Percentiles rank a stretch among this genome's conserved stretches.
These are phyloP conservation scores for Raphanus hybrid DNA, from an alignment of 441 rosid species.

Conservation along the genomic window DNA sequence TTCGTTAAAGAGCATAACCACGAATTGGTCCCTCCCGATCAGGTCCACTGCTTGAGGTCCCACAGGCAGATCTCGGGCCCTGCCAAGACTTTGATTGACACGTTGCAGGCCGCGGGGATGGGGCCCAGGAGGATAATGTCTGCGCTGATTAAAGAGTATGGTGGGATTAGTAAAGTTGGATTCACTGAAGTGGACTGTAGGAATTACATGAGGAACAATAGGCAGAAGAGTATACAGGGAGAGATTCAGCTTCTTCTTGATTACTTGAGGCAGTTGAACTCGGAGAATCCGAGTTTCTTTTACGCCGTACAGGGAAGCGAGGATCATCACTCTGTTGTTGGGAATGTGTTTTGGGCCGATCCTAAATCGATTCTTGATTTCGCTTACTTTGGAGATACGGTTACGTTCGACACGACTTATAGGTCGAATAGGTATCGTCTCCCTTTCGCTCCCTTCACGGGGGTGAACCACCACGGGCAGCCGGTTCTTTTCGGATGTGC, in stretches of 20 bases:
- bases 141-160: slow-evolving; percentile 87
- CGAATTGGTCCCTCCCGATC: slow-evolving; percentile 79
- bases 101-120: slow-evolving; percentile 80
- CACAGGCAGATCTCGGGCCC: slow-evolving; percentile 92
- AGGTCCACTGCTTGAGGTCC: slow-evolving; percentile 86
- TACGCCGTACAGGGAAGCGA: slow-evolving; percentile 80
- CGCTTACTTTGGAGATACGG: slow-evolving; percentile 81
- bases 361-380: slow-evolving; percentile 72
- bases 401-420: slow-evolving; percentile 86
- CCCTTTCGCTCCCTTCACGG: slow-evolving; percentile 94
- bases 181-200: slow-evolving; percentile 96
- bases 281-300: slow-evolving; percentile 73
- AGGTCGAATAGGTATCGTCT: slow-evolving; percentile 80
- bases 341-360: slow-evolving; percentile 96
- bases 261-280: slow-evolving; percentile 83
- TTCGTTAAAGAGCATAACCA: slow-evolving; percentile 85
- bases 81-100: slow-evolving; percentile 80
- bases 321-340: slow-evolving; percentile 54
- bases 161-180: slow-evolving; percentile 94
- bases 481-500: slow-evolving; percentile 93
- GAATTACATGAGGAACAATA: slow-evolving; percentile 87
- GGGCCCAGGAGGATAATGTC: slow-evolving; percentile 92
- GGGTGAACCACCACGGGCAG: slow-evolving; percentile 95
- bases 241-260: slow-evolving; percentile 86
- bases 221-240: slow-evolving; percentile 82